Evolutionary conservation across 2,329 filamentous ascomycete genomes (phyloP), one percentile per base, ranked within the genome.

Genomic region (Paraconiothyrium brasiliense): DNA sequence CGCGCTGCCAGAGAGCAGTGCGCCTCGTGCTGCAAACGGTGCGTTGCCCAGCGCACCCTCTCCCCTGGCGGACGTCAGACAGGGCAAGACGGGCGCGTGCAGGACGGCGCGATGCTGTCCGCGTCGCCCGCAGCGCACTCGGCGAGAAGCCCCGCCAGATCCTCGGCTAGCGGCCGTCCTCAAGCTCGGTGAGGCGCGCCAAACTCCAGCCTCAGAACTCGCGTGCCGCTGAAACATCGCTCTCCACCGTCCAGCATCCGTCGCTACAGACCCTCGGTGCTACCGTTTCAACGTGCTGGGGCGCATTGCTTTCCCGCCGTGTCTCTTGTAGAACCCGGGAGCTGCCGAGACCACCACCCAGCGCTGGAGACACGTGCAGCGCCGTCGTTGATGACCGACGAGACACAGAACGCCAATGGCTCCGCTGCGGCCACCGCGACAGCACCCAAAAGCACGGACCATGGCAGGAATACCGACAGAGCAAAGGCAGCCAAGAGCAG

Each of bases 361-460:
- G 67, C 65, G 69, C 66, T 70, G 71, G 35, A 69, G 67, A 70
- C 69, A 61, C 61, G 69, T 67, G 65, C 67, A 72, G 66, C 62
- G 68, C 68, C 65, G 61, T 69, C 65, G 67, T 79, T 75, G 73
- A 80, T 79, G 78, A 70, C 74, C 70, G 75, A 76, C 65, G 71
- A 70, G 69, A 70, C 71, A 68, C 71, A 68, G 66, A 62, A 63
- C 59, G 64, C 76, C 70, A 79, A 80, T 79, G 77, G 75, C 75
- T 68, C 71, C 61, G 58, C 70, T 60, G 67, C 74, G 61, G 62
- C 63, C 68, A 69, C 69, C 59, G 76, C 78, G 74, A 76, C 71
- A 63, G 67, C 71, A 57, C 61, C 72, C 64, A 71, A 64, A 66
- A 67, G 71, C 63, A 59, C 69, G 65, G 71, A 69, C 48, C 69